Evolutionary conservation across 805 yeast genomes (phyloP).

Genomic region (Pichia eremophila): DNA sequence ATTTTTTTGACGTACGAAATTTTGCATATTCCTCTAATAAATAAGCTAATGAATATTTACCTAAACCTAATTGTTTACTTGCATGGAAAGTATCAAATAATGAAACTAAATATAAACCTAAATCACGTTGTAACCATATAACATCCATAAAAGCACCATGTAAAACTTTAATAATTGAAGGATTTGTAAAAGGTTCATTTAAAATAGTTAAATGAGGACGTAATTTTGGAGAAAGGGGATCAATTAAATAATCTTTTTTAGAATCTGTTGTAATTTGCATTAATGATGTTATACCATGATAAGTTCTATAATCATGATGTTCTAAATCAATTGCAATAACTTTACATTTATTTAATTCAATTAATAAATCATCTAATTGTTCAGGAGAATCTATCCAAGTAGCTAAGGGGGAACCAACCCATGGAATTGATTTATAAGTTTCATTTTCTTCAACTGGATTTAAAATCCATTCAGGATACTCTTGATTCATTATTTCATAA

Average conservation of each 20-base stretch:
- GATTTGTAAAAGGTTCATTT: conserved; percentile 74
- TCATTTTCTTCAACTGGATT: conserved; percentile 32
- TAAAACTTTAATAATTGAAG: conserved; percentile 72
- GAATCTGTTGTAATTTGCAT: conserved; percentile 83
- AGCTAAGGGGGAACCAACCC: conserved; percentile 42
- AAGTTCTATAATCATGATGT: conserved; percentile 88
- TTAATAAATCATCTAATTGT: conserved; percentile 44
- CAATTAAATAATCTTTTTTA: conserved; percentile 67
- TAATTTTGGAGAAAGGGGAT: conserved; percentile 55
- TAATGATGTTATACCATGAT: conserved; percentile 80
- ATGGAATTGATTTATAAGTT: conserved; percentile 39
- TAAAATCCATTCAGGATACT: conserved; percentile 55
- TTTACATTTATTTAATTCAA: conserved; percentile 36
- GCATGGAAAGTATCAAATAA: conserved; percentile 93
- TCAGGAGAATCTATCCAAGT: conserved; percentile 62
- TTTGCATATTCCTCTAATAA: conserved; percentile 70
- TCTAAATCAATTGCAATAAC: conserved; percentile 92
- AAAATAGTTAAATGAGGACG: conserved; percentile 60
- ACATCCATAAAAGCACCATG: conserved; percentile 98
- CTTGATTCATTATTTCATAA: conserved; percentile 58
- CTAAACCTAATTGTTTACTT: conserved; percentile 66
- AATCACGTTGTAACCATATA: conserved; percentile 91
- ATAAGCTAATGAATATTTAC: conserved; percentile 77
- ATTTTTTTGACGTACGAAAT: conserved; percentile 85
- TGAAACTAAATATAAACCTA: conserved; percentile 83